These are phyloP conservation scores for Schoenoplectus triqueter DNA, from an alignment of 202 grass and related monocot genomes.

Conservation along the genomic window DNA sequence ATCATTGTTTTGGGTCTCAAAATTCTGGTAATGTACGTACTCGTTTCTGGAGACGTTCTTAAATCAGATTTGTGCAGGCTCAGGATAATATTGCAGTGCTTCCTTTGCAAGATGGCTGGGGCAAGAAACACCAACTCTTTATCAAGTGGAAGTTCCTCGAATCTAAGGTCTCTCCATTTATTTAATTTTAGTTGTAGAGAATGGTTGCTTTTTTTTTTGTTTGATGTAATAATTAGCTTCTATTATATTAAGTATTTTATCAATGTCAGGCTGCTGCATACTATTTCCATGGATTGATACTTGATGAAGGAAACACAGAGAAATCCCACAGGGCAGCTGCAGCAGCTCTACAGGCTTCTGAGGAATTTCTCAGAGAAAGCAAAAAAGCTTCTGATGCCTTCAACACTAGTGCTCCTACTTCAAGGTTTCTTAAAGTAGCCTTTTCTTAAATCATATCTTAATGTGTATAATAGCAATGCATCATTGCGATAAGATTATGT, in stretches of 20 bases:
- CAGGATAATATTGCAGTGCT: slow-evolving; percentile 74
- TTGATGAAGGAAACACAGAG: slow-evolving; percentile 96
- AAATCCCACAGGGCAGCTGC: slow-evolving; percentile 91
- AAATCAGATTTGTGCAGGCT: slow-evolving; percentile 51
- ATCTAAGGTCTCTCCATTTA: slow-evolving; percentile 67
- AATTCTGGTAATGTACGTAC: neutral
- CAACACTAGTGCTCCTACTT: slow-evolving; percentile 74
- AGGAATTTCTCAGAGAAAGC: slow-evolving; percentile 93
- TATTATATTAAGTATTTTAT: slow-evolving; percentile 36
- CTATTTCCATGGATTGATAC: slow-evolving; percentile 98
- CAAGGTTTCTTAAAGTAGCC: slow-evolving; percentile 48
- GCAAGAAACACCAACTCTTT: slow-evolving; percentile 80
- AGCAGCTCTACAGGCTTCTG: slow-evolving; percentile 86
- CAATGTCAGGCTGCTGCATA: slow-evolving; percentile 84
- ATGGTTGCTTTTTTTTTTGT: slow-evolving; percentile 7
- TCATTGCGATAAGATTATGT: neutral
- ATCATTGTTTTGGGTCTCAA: neutral
- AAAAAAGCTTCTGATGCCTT: slow-evolving; percentile 74
- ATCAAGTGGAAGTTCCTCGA: slow-evolving; percentile 94
- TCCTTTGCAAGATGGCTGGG: slow-evolving; percentile 73
- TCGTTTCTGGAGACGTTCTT: neutral
- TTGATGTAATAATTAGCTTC: neutral
- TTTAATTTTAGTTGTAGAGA: slow-evolving; percentile 4
- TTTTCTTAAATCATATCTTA: slow-evolving; percentile 29
- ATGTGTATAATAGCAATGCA: slow-evolving; percentile 34